Conservation (phyloP, 75 land plant genomes). For the Pseudotsuga menziesii region DNA sequence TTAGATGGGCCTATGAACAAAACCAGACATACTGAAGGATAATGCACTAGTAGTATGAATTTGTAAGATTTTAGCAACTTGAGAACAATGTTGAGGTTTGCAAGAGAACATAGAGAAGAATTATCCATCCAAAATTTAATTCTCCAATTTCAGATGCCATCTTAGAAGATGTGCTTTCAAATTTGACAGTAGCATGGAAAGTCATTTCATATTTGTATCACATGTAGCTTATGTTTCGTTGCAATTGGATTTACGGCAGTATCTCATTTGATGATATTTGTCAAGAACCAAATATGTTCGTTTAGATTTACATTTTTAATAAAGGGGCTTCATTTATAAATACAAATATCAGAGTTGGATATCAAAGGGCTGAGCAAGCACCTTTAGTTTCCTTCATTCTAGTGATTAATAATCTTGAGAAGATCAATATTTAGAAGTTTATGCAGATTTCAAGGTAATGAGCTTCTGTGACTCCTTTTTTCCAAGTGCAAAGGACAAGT, state of each 20-base stretch:
- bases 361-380: not conserved
- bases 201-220: not conserved
- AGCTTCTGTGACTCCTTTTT: slow-evolving; percentile 4
- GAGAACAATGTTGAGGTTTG: not conserved
- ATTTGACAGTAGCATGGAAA: not conserved
- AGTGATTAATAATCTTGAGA: too few relatives aligned
- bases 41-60: not conserved
- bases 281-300: not conserved
- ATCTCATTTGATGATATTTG: not conserved
- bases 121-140: not conserved
- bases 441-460: not conserved
- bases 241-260: not conserved
- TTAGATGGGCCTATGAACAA: not conserved
- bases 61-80: not conserved
- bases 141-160: slow-evolving; percentile 1
- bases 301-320: not conserved
- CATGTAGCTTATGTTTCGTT: not conserved
- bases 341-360: not conserved
- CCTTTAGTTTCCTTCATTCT: not conserved
- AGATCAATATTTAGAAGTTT: not conserved
- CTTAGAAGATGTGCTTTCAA: not conserved
- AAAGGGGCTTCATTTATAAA: not conserved
- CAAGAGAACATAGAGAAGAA: not conserved
- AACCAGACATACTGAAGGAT: not conserved
- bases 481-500: not conserved